Evolutionary conservation across 1,139 yeast genomes (phyloP).

Genomic region (Meyerozyma athensensis): DNA sequence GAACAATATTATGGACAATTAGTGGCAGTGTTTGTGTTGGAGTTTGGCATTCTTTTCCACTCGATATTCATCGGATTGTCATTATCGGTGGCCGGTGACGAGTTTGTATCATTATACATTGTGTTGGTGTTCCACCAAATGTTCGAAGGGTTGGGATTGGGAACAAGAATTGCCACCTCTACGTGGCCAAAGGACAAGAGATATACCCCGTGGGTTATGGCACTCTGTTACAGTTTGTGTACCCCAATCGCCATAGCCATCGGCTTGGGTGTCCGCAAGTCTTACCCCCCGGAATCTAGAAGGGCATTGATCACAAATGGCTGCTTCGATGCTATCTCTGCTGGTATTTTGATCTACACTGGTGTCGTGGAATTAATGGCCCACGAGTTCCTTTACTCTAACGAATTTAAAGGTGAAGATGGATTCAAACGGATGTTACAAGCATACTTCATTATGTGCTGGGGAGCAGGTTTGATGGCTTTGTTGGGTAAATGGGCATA

Average conservation of each 20-base stretch:
- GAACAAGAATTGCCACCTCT: slow-evolving; percentile 35
- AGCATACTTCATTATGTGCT: slow-evolving; percentile 20
- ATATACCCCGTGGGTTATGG: slow-evolving; percentile 32
- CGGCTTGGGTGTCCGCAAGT: slow-evolving; percentile 31
- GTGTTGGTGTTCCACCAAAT: slow-evolving; percentile 39
- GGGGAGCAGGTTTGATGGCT: slow-evolving; percentile 20
- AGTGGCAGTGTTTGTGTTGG: slow-evolving; percentile 27
- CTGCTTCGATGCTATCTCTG: slow-evolving; percentile 32
- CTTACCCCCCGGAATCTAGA: slow-evolving; percentile 31
- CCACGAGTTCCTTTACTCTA: slow-evolving; percentile 30
- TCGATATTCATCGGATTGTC: slow-evolving; percentile 39
- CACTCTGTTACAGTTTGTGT: slow-evolving; percentile 27
- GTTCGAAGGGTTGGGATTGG: slow-evolving; percentile 40
- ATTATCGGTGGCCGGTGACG: slow-evolving; percentile 35
- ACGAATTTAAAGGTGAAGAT: slow-evolving; percentile 19
- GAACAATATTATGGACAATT: slow-evolving; percentile 43
- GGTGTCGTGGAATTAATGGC: slow-evolving; percentile 41
- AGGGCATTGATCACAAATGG: slow-evolving; percentile 34
- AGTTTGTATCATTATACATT: slow-evolving; percentile 30
- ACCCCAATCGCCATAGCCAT: slow-evolving; percentile 36
- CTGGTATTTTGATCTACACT: slow-evolving; percentile 37
- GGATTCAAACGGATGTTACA: slow-evolving; percentile 16
- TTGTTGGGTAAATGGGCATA: slow-evolving; percentile 21
- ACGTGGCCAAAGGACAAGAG: slow-evolving; percentile 28
- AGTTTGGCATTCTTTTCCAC: slow-evolving; percentile 38